Percentiles rank a stretch among this genome's conserved stretches.
Evolutionary conservation across 139 green algal species (phyloP).

Genomic region (Tetradesmus obliquus): DNA sequence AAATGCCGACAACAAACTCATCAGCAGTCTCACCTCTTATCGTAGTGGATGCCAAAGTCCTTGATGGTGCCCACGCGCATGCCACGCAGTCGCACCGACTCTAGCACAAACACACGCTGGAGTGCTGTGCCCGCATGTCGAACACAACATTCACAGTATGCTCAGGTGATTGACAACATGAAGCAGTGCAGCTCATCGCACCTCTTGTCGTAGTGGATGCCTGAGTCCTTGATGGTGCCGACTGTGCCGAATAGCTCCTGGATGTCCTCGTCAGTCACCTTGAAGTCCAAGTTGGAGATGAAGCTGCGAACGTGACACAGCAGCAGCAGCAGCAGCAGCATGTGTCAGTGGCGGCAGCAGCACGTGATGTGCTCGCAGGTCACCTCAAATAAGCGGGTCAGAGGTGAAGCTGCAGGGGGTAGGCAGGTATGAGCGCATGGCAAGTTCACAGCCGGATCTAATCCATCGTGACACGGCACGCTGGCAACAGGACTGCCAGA

Average conservation of each 20-base stretch:
- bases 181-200: neutral
- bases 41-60: too few species aligned
- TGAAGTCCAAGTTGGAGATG: conserved; percentile 69
- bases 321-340: neutral
- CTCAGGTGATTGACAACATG: neutral
- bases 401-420: too few species aligned
- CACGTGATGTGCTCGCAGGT: neutral
- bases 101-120: too few species aligned
- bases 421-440: too few species aligned
- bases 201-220: conserved; percentile 62
- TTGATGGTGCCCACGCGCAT: too few species aligned
- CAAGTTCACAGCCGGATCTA: too few species aligned
- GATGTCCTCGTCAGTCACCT: conserved; percentile 71
- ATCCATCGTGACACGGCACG: too few species aligned
- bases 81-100: too few species aligned
- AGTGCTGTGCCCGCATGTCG: too few species aligned
- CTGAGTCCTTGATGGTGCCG: conserved; percentile 54
- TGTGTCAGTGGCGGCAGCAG: neutral
- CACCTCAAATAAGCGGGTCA: too few species aligned
- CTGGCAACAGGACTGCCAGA: neutral
- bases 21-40: too few species aligned
- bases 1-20: too few species aligned
- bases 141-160: neutral
- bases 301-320: neutral
- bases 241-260: conserved; percentile 67